Base-by-base conservation (phyloP, 2,329 filamentous ascomycete species). In the Torrubiella hemipterigena region DNA sequence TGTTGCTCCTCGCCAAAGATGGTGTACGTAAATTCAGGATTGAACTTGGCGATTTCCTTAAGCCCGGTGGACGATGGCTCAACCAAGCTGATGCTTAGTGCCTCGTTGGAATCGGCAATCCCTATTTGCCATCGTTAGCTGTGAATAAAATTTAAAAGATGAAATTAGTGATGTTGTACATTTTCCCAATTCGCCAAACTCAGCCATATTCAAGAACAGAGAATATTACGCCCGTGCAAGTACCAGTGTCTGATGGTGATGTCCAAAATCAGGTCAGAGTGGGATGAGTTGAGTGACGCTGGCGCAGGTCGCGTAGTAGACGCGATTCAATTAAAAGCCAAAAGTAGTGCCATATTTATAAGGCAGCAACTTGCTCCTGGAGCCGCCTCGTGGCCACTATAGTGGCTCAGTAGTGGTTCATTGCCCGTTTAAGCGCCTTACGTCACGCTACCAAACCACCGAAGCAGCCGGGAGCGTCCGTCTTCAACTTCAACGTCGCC, bases 1-100 rank as follows among this genome's bases (percentile, higher is more conserved):
- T 69, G 72, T 55, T 98, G 86, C 7, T 91, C 79, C n/a, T 96
- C 81, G 47, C 85, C 85, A 44, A 96, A 95, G 40, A 98, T 81
- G 2, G 84, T 65, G 55, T 96, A 94, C 13, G 89, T 95, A 53
- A 87, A 93, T 48, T 73, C 72, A 0, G 91, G 93, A 38, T 83
- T 69, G 55, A 98, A 96, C 17, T 72, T 69, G 17, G 71, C 67
- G 43, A 79, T 59, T 19, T 67, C 70, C 44, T 70, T 73, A 30
- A 69, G 49, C 40, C 63, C 62, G 7, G 56, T 55, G 13, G 61
- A 53, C 6, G 61, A 55, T 9, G 69, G 63, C 24, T 61, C 59
- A 13, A 73, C 58, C 21, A 82, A 63, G 31, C 69, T 73, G 45
- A 85, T 65, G 32, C 59, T 62, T 43, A 81, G 51, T 34, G 74